Evolutionary conservation across 2,329 filamentous ascomycete species (phyloP).

Genomic region (Trichoderma pleuroti): DNA sequence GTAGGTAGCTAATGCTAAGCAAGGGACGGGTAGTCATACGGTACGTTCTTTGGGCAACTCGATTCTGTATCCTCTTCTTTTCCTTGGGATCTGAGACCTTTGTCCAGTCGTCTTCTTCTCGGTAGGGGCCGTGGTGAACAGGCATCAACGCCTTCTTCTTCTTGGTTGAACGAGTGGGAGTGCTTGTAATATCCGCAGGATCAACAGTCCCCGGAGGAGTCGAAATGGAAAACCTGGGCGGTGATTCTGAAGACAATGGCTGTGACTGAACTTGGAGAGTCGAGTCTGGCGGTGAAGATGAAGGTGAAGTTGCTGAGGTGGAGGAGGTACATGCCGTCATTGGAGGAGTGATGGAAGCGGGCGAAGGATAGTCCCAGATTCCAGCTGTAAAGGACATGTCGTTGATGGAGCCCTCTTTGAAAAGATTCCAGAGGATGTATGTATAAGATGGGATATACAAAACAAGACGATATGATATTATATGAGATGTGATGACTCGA

Average conservation of each 20-base stretch:
- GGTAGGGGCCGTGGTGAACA: constrained; percentile 18
- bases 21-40: constrained; percentile 24
- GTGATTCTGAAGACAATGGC: background rate
- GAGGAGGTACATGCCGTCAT: constrained; percentile 8
- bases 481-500: background rate
- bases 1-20: background rate
- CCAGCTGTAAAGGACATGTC: constrained; percentile 17
- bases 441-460: background rate
- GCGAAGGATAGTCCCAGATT: constrained; percentile 18
- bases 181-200: constrained; percentile 4
- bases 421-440: background rate
- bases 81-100: constrained; percentile 29
- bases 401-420: background rate
- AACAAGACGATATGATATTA: background rate
- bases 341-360: constrained; percentile 3
- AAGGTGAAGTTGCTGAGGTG: constrained; percentile 4
- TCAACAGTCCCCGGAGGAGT: constrained; percentile 3
- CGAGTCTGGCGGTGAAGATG: constrained; percentile 4
- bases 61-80: constrained; percentile 34
- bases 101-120: constrained; percentile 31
- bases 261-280: background rate
- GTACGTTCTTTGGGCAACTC: constrained; percentile 33
- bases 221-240: background rate
- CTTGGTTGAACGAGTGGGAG: constrained; percentile 1
- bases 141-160: constrained; percentile 17